Evolutionary conservation across 1,284 basidiomycete species (phyloP), one percentile per base, ranked within the genome.

Genomic region (Baeospora myosura): DNA sequence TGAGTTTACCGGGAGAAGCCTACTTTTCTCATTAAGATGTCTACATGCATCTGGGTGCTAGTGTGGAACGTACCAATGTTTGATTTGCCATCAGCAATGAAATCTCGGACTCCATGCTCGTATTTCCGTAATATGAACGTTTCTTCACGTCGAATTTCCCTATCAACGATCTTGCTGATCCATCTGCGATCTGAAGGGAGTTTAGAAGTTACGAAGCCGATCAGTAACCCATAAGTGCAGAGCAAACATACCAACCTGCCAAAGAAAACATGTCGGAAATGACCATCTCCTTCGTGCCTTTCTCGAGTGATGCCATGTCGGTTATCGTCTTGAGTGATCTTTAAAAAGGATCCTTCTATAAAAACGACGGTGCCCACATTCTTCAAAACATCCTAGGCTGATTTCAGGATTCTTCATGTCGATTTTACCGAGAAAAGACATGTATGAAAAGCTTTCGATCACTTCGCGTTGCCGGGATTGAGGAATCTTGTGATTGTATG

Each of bases 31-130:
- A 7, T 18, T 33, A 7, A 33, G 21, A 10, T 20, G 11, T 29
- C 37, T 16, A 37, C 35, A 11, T 38, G 46, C 11, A 25, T 6
- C 25, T 29, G 5, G 2, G 21, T 14, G 34, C 14, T 20, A 31
- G 16, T 17, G 20, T 14, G 8, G 32, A 17, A 47, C 65, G 31
- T 47, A 88, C 92, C 55, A 95, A 66, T 0, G 93, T 84, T 64
- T 98, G 96, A 52, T 93, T 94, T 5, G 94, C 93, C 91, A 98
- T 96, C 26, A 98, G 62, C 32, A 98, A 67, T 1, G 90, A 93
- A 49, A 97, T 86, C 57, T 97, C 92, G 1, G 93, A 81, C 54
- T 98, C 94, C 96, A 99, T 99, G 52, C 88, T 90, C 0, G 96
- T 99, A 53, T 96, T 99, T 6, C 96, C 95, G 58, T 83, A 98